A percentile compares a stretch with the other conserved stretches of the same genome.
phyloP scores from a whole-genome alignment of 192 early-diverging fungal genomes.

The Entophlyctis luteolus region DNA sequence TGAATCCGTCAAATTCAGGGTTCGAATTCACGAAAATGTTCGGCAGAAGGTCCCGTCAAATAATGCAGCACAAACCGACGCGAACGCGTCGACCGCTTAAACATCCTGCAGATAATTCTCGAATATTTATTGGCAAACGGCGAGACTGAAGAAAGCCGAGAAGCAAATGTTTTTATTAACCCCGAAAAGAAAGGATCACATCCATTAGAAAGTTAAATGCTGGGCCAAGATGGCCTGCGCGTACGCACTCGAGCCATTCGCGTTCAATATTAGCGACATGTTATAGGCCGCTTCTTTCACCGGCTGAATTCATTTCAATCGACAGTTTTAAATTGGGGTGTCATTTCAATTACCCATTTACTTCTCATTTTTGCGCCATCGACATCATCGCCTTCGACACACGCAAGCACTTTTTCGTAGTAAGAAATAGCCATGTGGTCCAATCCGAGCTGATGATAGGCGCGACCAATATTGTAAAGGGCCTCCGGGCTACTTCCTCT shows the following conservation, averaged over 20 bases:
- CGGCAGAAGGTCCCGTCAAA: too few species aligned
- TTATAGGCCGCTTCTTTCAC: constrained; percentile 88
- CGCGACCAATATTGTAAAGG: constrained; percentile 82
- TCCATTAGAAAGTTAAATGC: constrained; percentile 76
- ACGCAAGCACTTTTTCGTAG: constrained; percentile 69
- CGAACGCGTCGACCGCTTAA: too few species aligned
- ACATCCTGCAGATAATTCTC: too few species aligned
- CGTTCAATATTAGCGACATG: constrained; percentile 72
- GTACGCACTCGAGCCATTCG: constrained; percentile 66
- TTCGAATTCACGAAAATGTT: too few species aligned
- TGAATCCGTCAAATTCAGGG: too few species aligned
- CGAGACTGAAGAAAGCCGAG: too few species aligned
- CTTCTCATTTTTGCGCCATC: constrained; percentile 9
- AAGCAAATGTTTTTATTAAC: too few species aligned
- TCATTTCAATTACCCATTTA: background rate
- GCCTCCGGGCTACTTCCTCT: constrained; percentile 53
- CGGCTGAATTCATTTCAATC: constrained; percentile 42
- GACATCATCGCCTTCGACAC: constrained; percentile 14
- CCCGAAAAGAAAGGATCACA: too few species aligned
- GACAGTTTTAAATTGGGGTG: background rate
- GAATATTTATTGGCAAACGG: too few species aligned
- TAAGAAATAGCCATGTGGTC: constrained; percentile 78
- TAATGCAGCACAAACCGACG: too few species aligned
- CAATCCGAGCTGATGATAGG: constrained; percentile 82
- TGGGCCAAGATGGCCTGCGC: constrained; percentile 68